Percentiles rank a stretch among this genome's conserved stretches.
Evolutionary conservation across 768 basidiomycete genomes (phyloP).

Genomic region (Termitomyces sp.): DNA sequence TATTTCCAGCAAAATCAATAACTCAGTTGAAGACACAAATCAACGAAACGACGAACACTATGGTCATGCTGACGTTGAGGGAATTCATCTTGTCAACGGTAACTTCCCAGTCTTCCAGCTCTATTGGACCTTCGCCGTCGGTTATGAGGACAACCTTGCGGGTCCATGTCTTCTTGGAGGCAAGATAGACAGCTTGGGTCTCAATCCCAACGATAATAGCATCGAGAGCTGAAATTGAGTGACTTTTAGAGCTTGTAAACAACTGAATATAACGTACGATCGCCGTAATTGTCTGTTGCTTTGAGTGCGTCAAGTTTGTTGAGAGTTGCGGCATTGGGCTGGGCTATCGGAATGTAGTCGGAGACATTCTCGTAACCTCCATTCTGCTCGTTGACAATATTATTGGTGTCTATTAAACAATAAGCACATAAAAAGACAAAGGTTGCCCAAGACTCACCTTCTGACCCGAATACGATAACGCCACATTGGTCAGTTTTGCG

Average conservation of each 20-base stretch:
- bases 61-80: conserved; percentile 50
- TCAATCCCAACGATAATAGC: conserved; percentile 84
- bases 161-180: conserved; percentile 76
- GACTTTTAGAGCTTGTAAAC: background rate
- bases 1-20: conserved; percentile 23
- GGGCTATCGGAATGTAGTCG: conserved; percentile 64
- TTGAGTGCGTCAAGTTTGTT: conserved; percentile 56
- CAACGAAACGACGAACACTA: conserved; percentile 52
- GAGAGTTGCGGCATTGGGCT: conserved; percentile 62
- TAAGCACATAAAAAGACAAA: conserved; percentile 1
- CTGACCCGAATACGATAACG: conserved; percentile 83
- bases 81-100: conserved; percentile 61
- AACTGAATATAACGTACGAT: conserved; percentile 44
- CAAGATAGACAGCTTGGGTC: conserved; percentile 64
- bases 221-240: conserved; percentile 58
- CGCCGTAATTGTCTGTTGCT: conserved; percentile 53
- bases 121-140: conserved; percentile 74
- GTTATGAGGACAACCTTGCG: conserved; percentile 81
- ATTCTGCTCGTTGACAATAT: conserved; percentile 51
- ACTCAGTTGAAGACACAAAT: background rate
- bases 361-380: conserved; percentile 72
- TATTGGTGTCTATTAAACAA: conserved; percentile 49
- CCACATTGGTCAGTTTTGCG: conserved; percentile 94
- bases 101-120: conserved; percentile 70
- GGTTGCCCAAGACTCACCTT: conserved; percentile 36